Evolutionary conservation across 345 rosid genomes (phyloP), one percentile per base, ranked within the genome.

Genomic region (Laguncularia racemosa): DNA sequence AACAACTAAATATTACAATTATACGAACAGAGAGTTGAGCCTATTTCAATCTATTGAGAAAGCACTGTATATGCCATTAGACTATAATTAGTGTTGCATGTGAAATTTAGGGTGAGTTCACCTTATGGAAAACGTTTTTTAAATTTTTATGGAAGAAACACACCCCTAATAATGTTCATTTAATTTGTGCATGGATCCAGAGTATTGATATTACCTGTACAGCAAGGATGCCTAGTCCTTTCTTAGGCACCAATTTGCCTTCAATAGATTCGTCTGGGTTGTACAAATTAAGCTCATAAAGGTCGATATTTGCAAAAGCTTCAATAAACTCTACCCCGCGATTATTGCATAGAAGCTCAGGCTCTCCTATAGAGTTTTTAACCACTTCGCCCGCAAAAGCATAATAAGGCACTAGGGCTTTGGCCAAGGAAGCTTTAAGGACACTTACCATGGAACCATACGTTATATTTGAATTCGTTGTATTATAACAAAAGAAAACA

Each of bases 271-370:
- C 74, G 48, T 87, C 96, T 16, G 95, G 89, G 56, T 85, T 76
- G 67, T 85, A 71, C 11, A 91, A 69, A 71, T 85, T 69, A 56
- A 91, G 84, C 20, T 77, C 60, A 19, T 23, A 33, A 15, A 91
- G 86, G 19, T 72, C 76, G 46, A 83, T 55, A 56, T 85, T 79
- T 3, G 88, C 91, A 15, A 23, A 23, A 15, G 95, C 96, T 52
- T 88, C 88, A 15, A 65, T 1, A 55, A 88, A 91, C 49, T 85
- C 91, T 7, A 85, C 95, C 2, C 97, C 97, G 0, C 87, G 78
- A 66, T 91, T 91, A 81, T 82, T 85, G 67, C 91, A 91, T 6
- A 85, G 75, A 43, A 88, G 67, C 84, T 88, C 97, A 3, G 96
- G 91, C 72, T 91, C 97, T 13, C 82, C 86, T 4, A 64, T 49